Evolutionary conservation across 2,329 filamentous ascomycete genomes (phyloP).

Genomic region (Penicillium thymicola): DNA sequence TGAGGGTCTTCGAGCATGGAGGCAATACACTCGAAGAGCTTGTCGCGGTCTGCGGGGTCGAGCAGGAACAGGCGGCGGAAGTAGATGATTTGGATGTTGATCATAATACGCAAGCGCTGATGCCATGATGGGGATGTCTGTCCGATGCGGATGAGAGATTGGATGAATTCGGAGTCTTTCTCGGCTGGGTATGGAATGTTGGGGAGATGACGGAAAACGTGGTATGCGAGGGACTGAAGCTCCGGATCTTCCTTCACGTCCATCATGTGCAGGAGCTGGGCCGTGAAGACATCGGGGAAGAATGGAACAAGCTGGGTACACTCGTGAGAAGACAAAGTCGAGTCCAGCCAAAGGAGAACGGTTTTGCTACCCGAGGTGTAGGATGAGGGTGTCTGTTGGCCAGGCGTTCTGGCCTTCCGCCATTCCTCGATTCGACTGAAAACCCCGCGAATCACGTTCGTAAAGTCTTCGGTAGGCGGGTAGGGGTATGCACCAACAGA

Average conservation of each 20-base stretch:
- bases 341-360: conserved; percentile 90
- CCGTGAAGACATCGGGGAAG: conserved; percentile 85
- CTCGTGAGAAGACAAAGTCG: conserved; percentile 83
- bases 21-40: conserved; percentile 87
- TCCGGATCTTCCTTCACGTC: conserved; percentile 98
- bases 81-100: conserved; percentile 98
- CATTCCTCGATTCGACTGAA: conserved; percentile 80
- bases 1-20: conserved; percentile 90
- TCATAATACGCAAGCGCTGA: conserved; percentile 86
- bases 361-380: conserved; percentile 98
- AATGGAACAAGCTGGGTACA: conserved; percentile 88
- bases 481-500: conserved; percentile 85
- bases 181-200: conserved; percentile 90
- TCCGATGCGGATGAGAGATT: conserved; percentile 82
- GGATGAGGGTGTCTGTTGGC: conserved; percentile 86
- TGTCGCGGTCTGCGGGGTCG: conserved; percentile 67
- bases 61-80: conserved; percentile 94
- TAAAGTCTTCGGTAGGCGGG: conserved; percentile 70
- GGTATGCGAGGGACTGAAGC: conserved; percentile 88
- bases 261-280: conserved; percentile 98
- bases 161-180: conserved; percentile 80
- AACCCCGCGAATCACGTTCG: conserved; percentile 66
- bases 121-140: conserved; percentile 86
- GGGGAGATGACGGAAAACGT: conserved; percentile 92
- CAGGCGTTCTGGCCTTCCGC: conserved; percentile 78